Evolutionary conservation across 1,284 basidiomycete genomes (phyloP).

Genomic region (Irpex lacteus): DNA sequence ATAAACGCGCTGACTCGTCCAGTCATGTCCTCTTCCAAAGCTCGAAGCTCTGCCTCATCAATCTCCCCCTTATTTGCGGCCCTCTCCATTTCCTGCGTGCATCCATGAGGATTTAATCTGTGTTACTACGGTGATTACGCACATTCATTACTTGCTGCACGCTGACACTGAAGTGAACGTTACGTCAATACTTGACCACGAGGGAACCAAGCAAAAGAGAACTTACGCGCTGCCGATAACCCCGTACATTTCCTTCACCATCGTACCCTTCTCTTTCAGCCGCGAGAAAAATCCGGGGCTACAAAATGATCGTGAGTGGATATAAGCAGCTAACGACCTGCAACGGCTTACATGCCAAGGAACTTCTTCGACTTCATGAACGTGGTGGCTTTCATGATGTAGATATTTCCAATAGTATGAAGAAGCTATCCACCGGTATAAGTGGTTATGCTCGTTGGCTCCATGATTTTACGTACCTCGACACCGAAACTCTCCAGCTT

Average conservation of each 20-base stretch:
- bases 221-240: conserved; percentile 88
- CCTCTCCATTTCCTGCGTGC: conserved; percentile 81
- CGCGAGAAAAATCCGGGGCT: conserved; percentile 93
- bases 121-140: conserved; percentile 3
- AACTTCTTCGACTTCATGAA: conserved; percentile 93
- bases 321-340: not conserved
- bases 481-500: conserved; percentile 99
- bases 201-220: no score
- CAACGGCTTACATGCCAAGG: conserved; percentile 70
- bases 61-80: conserved; percentile 87
- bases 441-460: not conserved
- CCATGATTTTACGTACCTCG: conserved; percentile 55
- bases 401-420: conserved; percentile 86
- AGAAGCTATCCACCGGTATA: conserved; percentile 49
- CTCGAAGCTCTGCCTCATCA: conserved; percentile 79
- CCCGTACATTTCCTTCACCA: conserved; percentile 94
- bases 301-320: not conserved
- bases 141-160: conserved; percentile 61
- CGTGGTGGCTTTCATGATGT: conserved; percentile 90
- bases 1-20: conserved; percentile 61
- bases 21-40: conserved; percentile 92
- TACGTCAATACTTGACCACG: conserved; percentile 14
- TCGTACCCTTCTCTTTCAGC: conserved; percentile 91
- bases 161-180: conserved; percentile 46
- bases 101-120: conserved; percentile 34